Base-by-base conservation (phyloP, 169 alveolate genomes). In the Plasmodium sp. region DNA sequence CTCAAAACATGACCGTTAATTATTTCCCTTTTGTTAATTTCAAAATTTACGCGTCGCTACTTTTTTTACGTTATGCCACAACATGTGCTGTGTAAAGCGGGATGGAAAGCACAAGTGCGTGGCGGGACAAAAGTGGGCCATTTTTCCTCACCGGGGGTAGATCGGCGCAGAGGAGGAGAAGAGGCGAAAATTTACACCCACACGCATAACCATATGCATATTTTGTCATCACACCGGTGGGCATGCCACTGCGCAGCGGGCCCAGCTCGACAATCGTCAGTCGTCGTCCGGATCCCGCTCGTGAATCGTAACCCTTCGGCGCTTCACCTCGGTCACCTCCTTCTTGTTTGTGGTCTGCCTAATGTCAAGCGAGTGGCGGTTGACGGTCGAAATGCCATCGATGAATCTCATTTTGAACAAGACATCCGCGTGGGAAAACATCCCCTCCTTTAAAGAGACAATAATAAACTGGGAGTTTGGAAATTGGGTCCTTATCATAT, bases 341-440 rank as follows among this genome's bases (percentile, higher is more conserved):
- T 72, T 62, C 45, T 81, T 79, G 58, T 82, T 80, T 58, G 84
- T 48, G 41, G 36, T 41, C 36, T 83, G 74, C 73, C 83, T 51
- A 7, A 81, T 39, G 58, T 88, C 95, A 43, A 94, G 81, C 48
- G 97, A 73, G 67, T 96, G 97, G 51, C 98, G 95, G 51, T 95
- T 85, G 33, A 97, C 96, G 34, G 98, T 95, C 12, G 98, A 97
- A 45, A 96, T 96, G 12, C 99, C 99, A 92, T 99, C 99, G n/a
- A 98, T 97, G 80, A 98, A 98, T 45, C 98, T 96, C 48, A 99
- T 98, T 94, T 97, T 98, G 96, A 98, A 99, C 54, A 99, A 97
- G 62, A 99, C 99, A 95, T 99, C 98, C 34, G 99, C 99, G 96
- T 99, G 98, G 51, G 98, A 94, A 95, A 98, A 99, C 99, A 99